Percentiles rank a stretch among this genome's conserved stretches.
Conservation (phyloP, 306 rosid species). For the Vigna unguiculata region DNA sequence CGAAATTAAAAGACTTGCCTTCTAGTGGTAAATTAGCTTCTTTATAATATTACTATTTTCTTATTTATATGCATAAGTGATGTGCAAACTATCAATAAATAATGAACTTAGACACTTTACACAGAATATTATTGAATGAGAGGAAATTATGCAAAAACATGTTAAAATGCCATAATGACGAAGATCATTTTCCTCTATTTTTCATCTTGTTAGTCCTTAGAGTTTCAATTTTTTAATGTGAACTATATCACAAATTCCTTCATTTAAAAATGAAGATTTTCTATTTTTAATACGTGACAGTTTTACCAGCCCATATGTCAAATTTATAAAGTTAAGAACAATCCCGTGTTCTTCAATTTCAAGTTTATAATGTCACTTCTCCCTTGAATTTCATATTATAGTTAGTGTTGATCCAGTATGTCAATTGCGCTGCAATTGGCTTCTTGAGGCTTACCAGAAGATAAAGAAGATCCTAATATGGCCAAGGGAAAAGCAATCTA, state of each 20-base stretch:
- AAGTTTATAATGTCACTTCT: slow-evolving; percentile 4
- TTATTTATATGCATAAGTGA: neutral
- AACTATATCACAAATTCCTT: slow-evolving; percentile 23
- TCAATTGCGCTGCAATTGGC: neutral
- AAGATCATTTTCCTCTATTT: neutral
- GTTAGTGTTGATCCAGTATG: neutral
- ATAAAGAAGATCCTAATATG: neutral
- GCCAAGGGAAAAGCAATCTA: slow-evolving; percentile 13
- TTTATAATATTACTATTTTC: neutral
- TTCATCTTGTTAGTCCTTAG: neutral
- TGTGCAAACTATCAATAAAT: slow-evolving; percentile 25
- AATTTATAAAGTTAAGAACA: neutral
- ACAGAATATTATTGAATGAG: slow-evolving; percentile 27
- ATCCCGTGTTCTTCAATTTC: neutral
- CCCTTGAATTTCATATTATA: slow-evolving; percentile 11
- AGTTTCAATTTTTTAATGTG: neutral
- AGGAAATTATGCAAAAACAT: slow-evolving; percentile 16
- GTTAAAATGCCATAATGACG: neutral
- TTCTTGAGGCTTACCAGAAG: slow-evolving; percentile 9
- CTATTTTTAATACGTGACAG: neutral
- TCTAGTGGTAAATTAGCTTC: slow-evolving; percentile 7
- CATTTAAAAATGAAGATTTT: neutral
- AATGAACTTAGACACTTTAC: neutral
- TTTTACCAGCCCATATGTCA: neutral
- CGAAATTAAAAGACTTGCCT: neutral